phyloP scores from a whole-genome alignment of 352 stramenopile genomes.

The Phytophthora macrochlamydospora region DNA sequence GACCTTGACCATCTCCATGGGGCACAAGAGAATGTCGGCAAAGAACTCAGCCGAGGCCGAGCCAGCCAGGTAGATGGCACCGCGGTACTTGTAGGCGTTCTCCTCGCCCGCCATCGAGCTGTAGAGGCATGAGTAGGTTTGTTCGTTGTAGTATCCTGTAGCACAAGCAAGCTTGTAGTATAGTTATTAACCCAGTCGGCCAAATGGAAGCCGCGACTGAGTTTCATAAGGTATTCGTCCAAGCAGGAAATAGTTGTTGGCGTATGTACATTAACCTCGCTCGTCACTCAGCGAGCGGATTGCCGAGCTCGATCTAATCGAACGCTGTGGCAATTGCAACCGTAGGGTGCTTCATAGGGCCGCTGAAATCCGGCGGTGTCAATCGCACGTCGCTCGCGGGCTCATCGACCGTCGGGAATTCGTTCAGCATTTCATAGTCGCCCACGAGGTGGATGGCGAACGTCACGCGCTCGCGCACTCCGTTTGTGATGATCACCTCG shows the following conservation, averaged over 20 bases:
- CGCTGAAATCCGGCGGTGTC: conserved; percentile 13
- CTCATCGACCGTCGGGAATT: conserved; percentile 35
- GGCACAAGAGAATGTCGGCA: conserved; percentile 89
- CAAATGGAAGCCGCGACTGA: neutral
- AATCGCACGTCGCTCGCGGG: conserved; percentile 11
- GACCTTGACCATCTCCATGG: conserved; percentile 94
- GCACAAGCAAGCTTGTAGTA: neutral
- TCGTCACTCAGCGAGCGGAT: neutral
- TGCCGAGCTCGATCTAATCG: conserved; percentile 10
- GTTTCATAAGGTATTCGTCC: no score
- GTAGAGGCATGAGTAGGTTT: conserved; percentile 3
- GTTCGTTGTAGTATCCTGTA: neutral
- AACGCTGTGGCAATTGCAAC: conserved; percentile 21
- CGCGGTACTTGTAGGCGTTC: conserved; percentile 89
- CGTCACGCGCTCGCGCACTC: conserved; percentile 65
- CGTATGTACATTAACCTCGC: neutral
- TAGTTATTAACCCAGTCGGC: neutral
- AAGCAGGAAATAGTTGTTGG: neutral
- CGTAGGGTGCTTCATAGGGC: neutral
- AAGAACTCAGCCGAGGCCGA: conserved; percentile 93
- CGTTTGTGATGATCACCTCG: conserved; percentile 77
- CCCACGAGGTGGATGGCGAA: conserved; percentile 65
- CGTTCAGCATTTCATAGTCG: conserved; percentile 45
- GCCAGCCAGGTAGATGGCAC: conserved; percentile 86
- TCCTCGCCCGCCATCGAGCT: conserved; percentile 74